Conservation (phyloP, 257 asterid species). For the Plantago major region DNA sequence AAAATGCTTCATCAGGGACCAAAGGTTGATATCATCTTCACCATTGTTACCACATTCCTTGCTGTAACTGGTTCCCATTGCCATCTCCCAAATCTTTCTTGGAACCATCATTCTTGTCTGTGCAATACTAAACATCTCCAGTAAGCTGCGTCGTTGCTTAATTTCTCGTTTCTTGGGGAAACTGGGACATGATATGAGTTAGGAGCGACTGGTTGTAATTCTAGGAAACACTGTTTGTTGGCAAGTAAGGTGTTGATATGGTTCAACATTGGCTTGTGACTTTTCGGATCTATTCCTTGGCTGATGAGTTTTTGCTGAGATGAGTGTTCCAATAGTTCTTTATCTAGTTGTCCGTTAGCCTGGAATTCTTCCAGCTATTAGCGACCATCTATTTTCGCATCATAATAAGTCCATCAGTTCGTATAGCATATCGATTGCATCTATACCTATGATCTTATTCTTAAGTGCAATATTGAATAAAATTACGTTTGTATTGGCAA, state of each 20-base stretch:
- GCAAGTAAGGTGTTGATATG: conserved; percentile 1
- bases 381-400: conserved; percentile 49
- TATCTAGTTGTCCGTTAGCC: conserved; percentile 65
- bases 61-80: background rate
- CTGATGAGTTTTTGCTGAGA: conserved; percentile 54
- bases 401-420: too few relatives aligned
- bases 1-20: conserved; percentile 43
- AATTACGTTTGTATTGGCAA: too few relatives aligned
- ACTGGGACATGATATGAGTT: conserved; percentile 2
- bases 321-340: conserved; percentile 77
- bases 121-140: background rate
- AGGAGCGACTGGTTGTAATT: background rate
- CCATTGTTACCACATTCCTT: conserved; percentile 2
- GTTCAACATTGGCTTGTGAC: conserved; percentile 50
- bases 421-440: too few relatives aligned
- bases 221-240: conserved; percentile 1
- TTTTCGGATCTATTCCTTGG: conserved; percentile 77
- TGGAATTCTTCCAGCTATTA: conserved; percentile 78
- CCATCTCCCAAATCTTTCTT: background rate
- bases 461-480: too few relatives aligned
- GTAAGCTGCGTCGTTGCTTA: background rate
- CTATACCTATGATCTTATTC: too few relatives aligned
- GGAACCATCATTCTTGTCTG: background rate
- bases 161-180: conserved; percentile 6
- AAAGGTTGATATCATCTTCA: conserved; percentile 24